phyloP scores from a whole-genome alignment of 2,329 filamentous ascomycete genomes.

The Fusarium piperis region DNA sequence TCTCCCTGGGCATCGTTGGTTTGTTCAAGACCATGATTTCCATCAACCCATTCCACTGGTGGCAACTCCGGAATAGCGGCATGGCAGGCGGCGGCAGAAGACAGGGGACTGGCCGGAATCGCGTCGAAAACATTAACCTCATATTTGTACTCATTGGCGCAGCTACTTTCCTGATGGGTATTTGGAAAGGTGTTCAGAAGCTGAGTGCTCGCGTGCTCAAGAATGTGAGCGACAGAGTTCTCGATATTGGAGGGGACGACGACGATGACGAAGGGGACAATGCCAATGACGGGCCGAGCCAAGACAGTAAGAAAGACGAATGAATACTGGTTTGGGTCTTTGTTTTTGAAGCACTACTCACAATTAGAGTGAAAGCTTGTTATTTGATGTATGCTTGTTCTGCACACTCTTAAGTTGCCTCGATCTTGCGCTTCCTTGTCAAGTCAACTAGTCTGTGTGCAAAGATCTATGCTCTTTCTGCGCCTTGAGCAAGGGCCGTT shows the following conservation, averaged over 20 bases:
- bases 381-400: constrained; percentile 37
- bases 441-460: constrained; percentile 98
- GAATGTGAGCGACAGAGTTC: constrained; percentile 79
- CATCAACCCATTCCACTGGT: constrained; percentile 80
- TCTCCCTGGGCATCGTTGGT: constrained; percentile 88
- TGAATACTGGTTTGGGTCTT: constrained; percentile 28
- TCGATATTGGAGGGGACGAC: constrained; percentile 77
- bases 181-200: constrained; percentile 83
- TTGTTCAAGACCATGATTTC: constrained; percentile 83
- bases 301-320: constrained; percentile 49
- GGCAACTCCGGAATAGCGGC: constrained; percentile 73
- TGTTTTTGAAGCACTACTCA: neutral
- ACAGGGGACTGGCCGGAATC: constrained; percentile 75
- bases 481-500: constrained; percentile 59
- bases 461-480: constrained; percentile 70
- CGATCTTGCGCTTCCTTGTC: constrained; percentile 76
- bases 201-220: constrained; percentile 79
- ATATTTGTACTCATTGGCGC: constrained; percentile 83
- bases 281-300: constrained; percentile 52
- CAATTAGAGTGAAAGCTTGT: neutral
- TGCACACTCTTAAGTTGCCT: constrained; percentile 99
- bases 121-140: constrained; percentile 82
- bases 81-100: constrained; percentile 62
- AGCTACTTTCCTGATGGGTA: constrained; percentile 80
- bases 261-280: constrained; percentile 61